phyloP scores from a whole-genome alignment of 192 early-diverging fungal genomes.

The Oehlia diaphana region DNA sequence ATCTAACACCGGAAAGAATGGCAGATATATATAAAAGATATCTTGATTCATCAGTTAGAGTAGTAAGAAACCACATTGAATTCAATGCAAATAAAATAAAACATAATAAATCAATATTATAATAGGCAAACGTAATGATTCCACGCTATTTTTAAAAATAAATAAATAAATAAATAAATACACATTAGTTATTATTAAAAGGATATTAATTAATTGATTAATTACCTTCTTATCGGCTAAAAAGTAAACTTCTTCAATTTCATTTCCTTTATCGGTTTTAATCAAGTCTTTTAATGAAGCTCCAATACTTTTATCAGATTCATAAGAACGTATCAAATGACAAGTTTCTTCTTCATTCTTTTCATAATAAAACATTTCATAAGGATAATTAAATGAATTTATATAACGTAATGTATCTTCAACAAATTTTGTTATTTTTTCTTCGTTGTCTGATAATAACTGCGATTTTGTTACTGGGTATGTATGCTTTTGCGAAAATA shows the following conservation, averaged over 20 bases:
- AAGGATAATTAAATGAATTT: constrained; percentile 24
- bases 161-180: no score
- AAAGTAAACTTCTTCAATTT: constrained; percentile 1
- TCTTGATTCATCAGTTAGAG: neutral
- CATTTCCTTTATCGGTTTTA: neutral
- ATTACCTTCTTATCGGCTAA: constrained; percentile 15
- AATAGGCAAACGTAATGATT: neutral
- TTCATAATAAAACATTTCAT: constrained; percentile 17
- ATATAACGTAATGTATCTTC: constrained; percentile 9
- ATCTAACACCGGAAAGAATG: neutral
- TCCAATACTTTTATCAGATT: neutral
- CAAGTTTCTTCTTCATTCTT: neutral
- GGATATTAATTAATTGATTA: neutral
- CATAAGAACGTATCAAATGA: neutral
- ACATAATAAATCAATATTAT: neutral
- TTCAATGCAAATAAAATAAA: neutral
- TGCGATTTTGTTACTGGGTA: neutral
- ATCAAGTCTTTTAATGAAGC: neutral
- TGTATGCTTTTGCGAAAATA: neutral
- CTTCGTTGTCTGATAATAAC: neutral
- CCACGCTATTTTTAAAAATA: neutral
- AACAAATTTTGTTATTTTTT: constrained; percentile 3
- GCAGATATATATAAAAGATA: neutral
- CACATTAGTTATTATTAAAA: neutral
- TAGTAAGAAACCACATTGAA: neutral